phyloP scores from a whole-genome alignment of 305 asterid genomes.

The Fraxinus dipetala region DNA sequence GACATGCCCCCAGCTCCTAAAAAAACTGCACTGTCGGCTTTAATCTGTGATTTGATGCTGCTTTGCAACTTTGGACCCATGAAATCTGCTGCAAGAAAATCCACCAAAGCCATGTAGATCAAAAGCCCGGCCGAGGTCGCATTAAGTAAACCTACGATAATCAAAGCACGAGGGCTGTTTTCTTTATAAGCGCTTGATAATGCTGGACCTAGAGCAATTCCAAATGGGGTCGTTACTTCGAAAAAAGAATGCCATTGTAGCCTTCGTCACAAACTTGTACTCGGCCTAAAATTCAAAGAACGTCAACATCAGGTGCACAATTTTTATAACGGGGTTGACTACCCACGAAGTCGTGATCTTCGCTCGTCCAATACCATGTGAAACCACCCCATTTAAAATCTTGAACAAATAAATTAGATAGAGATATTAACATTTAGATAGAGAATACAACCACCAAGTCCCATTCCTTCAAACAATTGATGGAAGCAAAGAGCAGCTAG shows the following conservation, averaged over 20 bases:
- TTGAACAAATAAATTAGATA: no score
- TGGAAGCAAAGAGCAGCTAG: constrained; percentile 29
- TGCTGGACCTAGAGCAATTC: constrained; percentile 56
- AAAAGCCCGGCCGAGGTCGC: constrained; percentile 44
- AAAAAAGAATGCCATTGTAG: constrained; percentile 58
- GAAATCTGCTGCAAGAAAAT: constrained; percentile 63
- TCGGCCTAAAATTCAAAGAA: background rate
- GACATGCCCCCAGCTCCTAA: constrained; percentile 71
- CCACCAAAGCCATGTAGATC: constrained; percentile 69
- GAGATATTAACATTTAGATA: background rate
- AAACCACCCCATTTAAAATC: background rate
- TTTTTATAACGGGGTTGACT: background rate
- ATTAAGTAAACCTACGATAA: constrained; percentile 49
- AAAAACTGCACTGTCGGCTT: constrained; percentile 45
- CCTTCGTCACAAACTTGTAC: constrained; percentile 3
- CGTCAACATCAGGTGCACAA: no score
- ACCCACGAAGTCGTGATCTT: no score
- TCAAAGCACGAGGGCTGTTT: constrained; percentile 46
- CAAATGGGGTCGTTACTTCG: constrained; percentile 68
- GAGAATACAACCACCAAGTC: constrained; percentile 26
- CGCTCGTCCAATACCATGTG: background rate
- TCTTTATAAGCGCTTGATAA: constrained; percentile 42
- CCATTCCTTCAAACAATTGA: constrained; percentile 32
- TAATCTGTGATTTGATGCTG: constrained; percentile 41
- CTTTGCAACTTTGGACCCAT: constrained; percentile 64